Evolutionary conservation across 1,284 basidiomycete genomes (phyloP).

Genomic region (Lignosus rhinocerotis): DNA sequence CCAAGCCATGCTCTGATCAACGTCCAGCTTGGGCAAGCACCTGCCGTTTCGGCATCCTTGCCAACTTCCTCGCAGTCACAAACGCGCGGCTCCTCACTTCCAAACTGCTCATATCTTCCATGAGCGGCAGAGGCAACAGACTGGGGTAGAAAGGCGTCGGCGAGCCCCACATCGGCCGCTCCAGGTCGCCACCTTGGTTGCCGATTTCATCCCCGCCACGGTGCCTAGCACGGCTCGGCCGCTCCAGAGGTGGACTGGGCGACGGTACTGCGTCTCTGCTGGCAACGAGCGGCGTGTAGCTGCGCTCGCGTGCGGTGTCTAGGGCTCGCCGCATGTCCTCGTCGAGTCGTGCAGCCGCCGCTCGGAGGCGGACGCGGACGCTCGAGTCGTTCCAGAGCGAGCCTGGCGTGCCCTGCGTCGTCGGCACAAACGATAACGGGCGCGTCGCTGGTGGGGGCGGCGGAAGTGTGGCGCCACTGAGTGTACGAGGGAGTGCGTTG

Average conservation of each 20-base stretch:
- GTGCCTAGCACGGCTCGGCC: slow-evolving; percentile 1
- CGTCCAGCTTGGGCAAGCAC: slow-evolving; percentile 13
- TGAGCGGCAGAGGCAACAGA: slow-evolving; percentile 25
- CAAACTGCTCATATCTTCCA: slow-evolving; percentile 14
- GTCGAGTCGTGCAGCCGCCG: slow-evolving; percentile 5
- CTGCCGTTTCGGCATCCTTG: slow-evolving; percentile 12
- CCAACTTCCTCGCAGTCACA: slow-evolving; percentile 8
- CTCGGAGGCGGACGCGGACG: slow-evolving; percentile 18
- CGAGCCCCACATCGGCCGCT: slow-evolving; percentile 26
- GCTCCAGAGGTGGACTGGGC: slow-evolving; percentile 14
- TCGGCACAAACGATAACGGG: slow-evolving; percentile 21
- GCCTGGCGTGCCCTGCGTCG: slow-evolving; percentile 20
- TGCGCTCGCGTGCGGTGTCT: slow-evolving; percentile 2
- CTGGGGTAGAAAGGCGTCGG: slow-evolving; percentile 27
- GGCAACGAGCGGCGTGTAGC: background rate
- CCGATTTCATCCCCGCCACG: background rate
- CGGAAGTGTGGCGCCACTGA: slow-evolving; percentile 9
- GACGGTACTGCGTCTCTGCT: background rate
- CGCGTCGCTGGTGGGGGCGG: slow-evolving; percentile 18
- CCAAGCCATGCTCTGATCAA: background rate
- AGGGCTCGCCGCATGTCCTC: slow-evolving; percentile 10
- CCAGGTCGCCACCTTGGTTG: slow-evolving; percentile 1
- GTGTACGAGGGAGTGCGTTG: slow-evolving; percentile 8
- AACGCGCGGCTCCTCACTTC: slow-evolving; percentile 16
- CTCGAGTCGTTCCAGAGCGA: slow-evolving; percentile 23